These are phyloP conservation scores for Emydomyces testavorans DNA, from an alignment of 2,329 filamentous ascomycete genomes.

Conservation along the genomic window DNA sequence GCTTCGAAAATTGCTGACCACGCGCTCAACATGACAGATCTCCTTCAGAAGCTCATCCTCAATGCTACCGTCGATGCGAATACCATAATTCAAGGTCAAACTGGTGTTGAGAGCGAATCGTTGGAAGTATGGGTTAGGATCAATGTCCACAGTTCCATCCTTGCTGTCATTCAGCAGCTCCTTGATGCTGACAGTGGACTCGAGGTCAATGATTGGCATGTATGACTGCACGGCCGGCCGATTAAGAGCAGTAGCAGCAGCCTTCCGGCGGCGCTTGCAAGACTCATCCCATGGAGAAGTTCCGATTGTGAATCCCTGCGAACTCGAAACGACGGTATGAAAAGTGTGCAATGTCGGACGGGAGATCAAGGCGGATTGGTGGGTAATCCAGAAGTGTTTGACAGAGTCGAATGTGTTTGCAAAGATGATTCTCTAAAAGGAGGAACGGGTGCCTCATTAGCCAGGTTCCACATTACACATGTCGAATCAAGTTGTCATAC, in stretches of 20 bases:
- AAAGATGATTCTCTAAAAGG: constrained; percentile 54
- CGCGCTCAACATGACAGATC: constrained; percentile 63
- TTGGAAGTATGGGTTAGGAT: constrained; percentile 62
- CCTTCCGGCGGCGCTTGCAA: constrained; percentile 65
- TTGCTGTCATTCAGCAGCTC: constrained; percentile 57
- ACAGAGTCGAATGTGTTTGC: constrained; percentile 69
- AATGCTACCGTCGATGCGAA: constrained; percentile 59
- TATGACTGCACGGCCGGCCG: constrained; percentile 64
- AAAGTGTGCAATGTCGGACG: constrained; percentile 71
- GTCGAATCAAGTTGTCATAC: constrained; percentile 29
- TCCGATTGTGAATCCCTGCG: constrained; percentile 70
- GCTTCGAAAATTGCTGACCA: constrained; percentile 62
- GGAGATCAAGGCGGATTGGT: constrained; percentile 66
- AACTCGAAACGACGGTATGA: constrained; percentile 64
- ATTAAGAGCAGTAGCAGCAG: constrained; percentile 66
- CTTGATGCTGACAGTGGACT: constrained; percentile 58
- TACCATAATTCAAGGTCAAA: constrained; percentile 67
- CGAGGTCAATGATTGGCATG: constrained; percentile 71
- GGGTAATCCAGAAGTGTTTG: constrained; percentile 60
- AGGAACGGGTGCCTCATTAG: neutral
- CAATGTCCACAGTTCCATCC: constrained; percentile 51
- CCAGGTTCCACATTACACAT: neutral
- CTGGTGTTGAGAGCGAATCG: constrained; percentile 66
- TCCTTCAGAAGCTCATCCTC: constrained; percentile 57
- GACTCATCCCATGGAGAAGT: constrained; percentile 76